Base-by-base conservation (phyloP, 306 rosid species). In the Hippophae gyantsensis region DNA sequence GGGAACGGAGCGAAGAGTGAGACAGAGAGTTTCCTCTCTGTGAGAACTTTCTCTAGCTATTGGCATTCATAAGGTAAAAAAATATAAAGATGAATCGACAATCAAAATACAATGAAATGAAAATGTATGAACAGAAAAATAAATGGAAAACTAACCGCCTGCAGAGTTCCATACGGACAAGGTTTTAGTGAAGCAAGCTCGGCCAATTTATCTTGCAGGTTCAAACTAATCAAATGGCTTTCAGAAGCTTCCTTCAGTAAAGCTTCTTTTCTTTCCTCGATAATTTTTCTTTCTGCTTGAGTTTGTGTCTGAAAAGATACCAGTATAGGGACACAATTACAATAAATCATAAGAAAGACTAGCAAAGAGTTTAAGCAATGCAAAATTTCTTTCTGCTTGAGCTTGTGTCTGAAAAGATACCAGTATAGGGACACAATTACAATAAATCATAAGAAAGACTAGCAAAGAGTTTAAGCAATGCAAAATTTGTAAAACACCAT, bases 241-340 rank as follows among this genome's bases (percentile, higher is more conserved):
- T 79, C 85, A 32, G 85, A 72, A 65, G 79, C 76, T 68, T 68
- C 81, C 68, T 41, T 79, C 71, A 74, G 45, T 41, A 86, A 58
- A 48, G 79, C 74, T 57, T 70, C 71, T 74, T 79, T 86, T 78
- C 80, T 72, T 74, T 61, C 81, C 67, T 81, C 90, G 82, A 63
- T 65, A 45, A 83, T 74, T 71, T 83, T 86, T 67, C 77, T 68
- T 76, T 86, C 85, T 6, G 85, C 95, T 81, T 83, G 95, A 65
- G 84, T 83, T 56, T 81, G 87, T 40, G 95, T 86, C 95, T 86
- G 62, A 13, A 69, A 71, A 51, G 44, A 10, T 7, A 8, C 9
- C 8, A 8, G 26, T 18, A 7, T 12, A 44, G 12, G 43, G n/a
- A 52, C 32, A 27, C 3, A 27, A 27, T 27, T 27, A 1, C 32